A percentile compares a stretch with the other conserved stretches of the same genome.
Evolutionary conservation across 768 basidiomycete species (phyloP).

Genomic region (Hydnomerulius pinastri): DNA sequence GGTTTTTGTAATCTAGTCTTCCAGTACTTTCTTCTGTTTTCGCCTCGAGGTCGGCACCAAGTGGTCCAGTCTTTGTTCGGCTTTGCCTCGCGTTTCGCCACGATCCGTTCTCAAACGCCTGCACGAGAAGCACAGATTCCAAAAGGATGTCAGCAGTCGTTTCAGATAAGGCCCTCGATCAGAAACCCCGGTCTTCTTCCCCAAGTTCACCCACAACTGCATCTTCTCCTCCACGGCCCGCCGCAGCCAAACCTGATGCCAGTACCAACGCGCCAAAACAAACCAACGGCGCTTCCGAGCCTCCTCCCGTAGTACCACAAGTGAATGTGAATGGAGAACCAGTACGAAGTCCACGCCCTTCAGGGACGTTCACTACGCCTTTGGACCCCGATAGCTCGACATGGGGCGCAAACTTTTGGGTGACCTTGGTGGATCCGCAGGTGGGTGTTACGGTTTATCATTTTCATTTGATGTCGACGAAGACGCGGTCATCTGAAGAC

Average conservation of each 20-base stretch:
- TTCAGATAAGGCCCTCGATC: constrained; percentile 30
- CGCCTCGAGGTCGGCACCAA: neutral
- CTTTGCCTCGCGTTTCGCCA: constrained; percentile 12
- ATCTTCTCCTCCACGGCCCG: constrained; percentile 4
- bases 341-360: constrained; percentile 32
- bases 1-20: constrained; percentile 25
- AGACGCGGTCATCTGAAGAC: constrained; percentile 37
- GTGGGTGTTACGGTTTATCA: constrained; percentile 43
- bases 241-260: constrained; percentile 11
- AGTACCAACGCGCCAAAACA: neutral
- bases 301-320: constrained; percentile 31
- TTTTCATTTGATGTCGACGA: constrained; percentile 10
- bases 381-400: constrained; percentile 44
- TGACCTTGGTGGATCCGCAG: constrained; percentile 89
- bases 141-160: constrained; percentile 24
- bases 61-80: neutral
- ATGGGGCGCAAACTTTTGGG: constrained; percentile 95
- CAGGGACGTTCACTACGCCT: constrained; percentile 18
- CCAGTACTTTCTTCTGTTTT: neutral
- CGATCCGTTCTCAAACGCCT: neutral
- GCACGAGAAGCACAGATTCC: constrained; percentile 5
- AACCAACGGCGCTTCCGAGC: constrained; percentile 9
- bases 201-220: neutral
- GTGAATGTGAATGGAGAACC: constrained; percentile 39
- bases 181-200: constrained; percentile 6